Percentiles rank a stretch among this genome's conserved stretches.
phyloP scores from a whole-genome alignment of 2,329 filamentous ascomycete species.

The Colletotrichum somersetense region DNA sequence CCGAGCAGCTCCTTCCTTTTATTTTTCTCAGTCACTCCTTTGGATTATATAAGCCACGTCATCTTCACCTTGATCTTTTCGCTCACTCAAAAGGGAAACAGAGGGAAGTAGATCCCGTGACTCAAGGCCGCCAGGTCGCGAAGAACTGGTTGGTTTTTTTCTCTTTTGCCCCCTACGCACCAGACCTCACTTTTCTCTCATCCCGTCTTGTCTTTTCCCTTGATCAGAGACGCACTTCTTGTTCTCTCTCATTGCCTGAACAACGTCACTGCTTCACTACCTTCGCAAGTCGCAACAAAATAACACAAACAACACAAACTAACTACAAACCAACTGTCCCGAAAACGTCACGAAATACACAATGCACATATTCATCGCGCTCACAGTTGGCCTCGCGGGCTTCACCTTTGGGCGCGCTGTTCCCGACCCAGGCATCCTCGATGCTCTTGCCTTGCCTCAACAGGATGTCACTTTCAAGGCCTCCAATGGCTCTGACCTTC shows the following conservation, averaged over 20 bases:
- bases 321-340: not conserved
- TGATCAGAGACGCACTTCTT: no score
- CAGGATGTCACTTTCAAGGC: constrained; percentile 27
- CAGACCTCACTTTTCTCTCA: no score
- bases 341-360: not conserved
- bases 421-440: not conserved
- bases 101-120: constrained; percentile 9
- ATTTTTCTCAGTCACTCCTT: no score
- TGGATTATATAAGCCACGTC: not conserved
- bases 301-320: not conserved
- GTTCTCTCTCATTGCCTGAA: not conserved
- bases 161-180: no score
- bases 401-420: not conserved
- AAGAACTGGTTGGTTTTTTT: no score
- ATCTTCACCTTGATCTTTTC: no score
- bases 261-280: not conserved
- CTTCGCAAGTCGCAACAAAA: no score
- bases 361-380: constrained; percentile 25
- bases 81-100: not conserved
- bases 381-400: constrained; percentile 9
- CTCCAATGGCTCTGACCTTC: constrained; percentile 22
- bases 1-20: not conserved
- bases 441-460: not conserved
- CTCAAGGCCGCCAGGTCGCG: not conserved
- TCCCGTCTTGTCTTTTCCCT: not conserved